Evolutionary conservation across 306 rosid genomes (phyloP).

Genomic region (Ormosia semicastrata): DNA sequence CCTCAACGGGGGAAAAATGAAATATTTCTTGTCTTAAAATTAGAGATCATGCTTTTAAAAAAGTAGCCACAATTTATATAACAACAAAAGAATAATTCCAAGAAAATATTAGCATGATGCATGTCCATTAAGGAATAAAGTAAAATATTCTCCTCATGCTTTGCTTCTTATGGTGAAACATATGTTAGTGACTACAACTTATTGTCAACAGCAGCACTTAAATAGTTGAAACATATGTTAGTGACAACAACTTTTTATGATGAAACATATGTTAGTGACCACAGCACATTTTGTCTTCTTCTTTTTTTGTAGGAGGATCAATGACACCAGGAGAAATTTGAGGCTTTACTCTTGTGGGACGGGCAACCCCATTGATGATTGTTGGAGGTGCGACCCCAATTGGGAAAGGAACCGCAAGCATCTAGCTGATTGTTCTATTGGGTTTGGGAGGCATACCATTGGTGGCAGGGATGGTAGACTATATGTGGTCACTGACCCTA

Average conservation of each 20-base stretch:
- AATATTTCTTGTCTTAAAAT: neutral
- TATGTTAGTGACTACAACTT: neutral
- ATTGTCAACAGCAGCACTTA: too few species aligned
- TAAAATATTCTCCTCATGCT: neutral
- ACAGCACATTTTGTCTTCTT: neutral
- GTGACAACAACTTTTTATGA: neutral
- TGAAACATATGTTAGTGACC: neutral
- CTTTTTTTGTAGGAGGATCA: conserved; percentile 50
- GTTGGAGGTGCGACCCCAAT: conserved; percentile 84
- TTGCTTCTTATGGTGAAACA: neutral
- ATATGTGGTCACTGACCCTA: conserved; percentile 64
- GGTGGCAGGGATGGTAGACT: conserved; percentile 73
- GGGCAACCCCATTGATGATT: conserved; percentile 90
- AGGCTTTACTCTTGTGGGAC: conserved; percentile 58
- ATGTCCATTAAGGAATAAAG: neutral
- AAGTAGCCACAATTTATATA: neutral
- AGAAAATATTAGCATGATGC: neutral
- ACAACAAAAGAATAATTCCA: neutral
- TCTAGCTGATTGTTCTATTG: conserved; percentile 72
- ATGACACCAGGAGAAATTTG: conserved; percentile 55
- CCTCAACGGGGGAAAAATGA: neutral
- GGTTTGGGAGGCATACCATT: conserved; percentile 71
- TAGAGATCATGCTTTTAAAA: neutral
- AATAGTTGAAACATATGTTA: too few species aligned
- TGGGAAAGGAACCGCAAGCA: conserved; percentile 75